phyloP scores from a whole-genome alignment of 1,284 basidiomycete genomes.

The Cutaneotrichosporon sp. region DNA sequence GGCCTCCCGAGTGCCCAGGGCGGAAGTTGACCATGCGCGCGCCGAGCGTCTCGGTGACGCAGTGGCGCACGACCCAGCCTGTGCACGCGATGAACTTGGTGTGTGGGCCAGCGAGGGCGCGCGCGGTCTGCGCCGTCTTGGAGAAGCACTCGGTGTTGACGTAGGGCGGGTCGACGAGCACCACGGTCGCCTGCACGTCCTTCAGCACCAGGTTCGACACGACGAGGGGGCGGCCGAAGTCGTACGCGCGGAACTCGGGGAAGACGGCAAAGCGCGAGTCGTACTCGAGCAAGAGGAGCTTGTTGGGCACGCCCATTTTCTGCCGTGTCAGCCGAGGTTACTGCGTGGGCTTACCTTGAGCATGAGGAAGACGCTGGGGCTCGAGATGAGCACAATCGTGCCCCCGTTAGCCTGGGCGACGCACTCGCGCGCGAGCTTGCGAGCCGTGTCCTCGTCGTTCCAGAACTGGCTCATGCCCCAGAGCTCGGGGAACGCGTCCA shows the following conservation, averaged over 20 bases:
- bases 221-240: conserved; percentile 14
- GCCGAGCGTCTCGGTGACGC: background rate
- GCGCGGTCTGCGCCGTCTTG: conserved; percentile 11
- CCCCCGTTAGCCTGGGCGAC: conserved; percentile 12
- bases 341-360: conserved; percentile 19
- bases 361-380: conserved; percentile 12
- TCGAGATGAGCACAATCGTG: conserved; percentile 13
- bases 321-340: background rate
- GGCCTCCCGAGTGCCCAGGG: conserved; percentile 17
- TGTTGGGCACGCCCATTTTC: conserved; percentile 19
- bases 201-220: background rate
- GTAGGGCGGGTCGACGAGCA: conserved; percentile 20
- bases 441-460: conserved; percentile 16
- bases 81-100: conserved; percentile 15
- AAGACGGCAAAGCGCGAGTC: conserved; percentile 22
- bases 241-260: conserved; percentile 20
- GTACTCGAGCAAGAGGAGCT: conserved; percentile 19
- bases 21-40: conserved; percentile 14
- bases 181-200: conserved; percentile 7
- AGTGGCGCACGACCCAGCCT: conserved; percentile 17
- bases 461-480: conserved; percentile 25
- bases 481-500: conserved; percentile 19
- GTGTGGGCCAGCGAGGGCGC: conserved; percentile 3
- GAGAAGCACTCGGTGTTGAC: conserved; percentile 13
- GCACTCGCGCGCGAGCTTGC: conserved; percentile 11